Conservation (phyloP, 371 early-diverging fungal species). For the Mortierella sp. region DNA sequence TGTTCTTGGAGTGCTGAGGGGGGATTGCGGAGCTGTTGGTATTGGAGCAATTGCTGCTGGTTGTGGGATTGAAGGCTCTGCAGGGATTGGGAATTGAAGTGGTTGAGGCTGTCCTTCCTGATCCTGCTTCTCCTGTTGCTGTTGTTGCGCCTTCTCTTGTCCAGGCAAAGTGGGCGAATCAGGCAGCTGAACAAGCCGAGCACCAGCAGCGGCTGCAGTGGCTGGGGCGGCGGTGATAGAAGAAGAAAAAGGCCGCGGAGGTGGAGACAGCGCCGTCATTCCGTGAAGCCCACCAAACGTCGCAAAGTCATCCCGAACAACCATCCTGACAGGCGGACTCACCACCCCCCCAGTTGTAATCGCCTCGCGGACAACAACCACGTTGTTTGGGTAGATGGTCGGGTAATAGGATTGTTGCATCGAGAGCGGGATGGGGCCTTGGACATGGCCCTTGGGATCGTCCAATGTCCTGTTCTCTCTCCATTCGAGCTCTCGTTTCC, state of each 20-base stretch:
- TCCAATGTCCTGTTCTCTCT: conserved; percentile 14
- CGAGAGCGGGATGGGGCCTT: conserved; percentile 25
- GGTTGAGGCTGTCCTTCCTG: neutral
- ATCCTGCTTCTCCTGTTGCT: neutral
- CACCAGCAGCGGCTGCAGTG: no score
- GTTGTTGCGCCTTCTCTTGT: neutral
- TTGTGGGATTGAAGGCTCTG: neutral
- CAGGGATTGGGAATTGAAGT: neutral
- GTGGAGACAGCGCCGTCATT: conserved; percentile 21
- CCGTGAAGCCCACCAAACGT: neutral
- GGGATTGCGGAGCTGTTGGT: neutral
- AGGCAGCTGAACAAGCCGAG: neutral
- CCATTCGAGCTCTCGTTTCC: conserved; percentile 19
- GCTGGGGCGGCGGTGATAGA: neutral
- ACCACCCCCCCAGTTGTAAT: neutral
- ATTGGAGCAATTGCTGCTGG: neutral
- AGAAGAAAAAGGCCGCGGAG: conserved; percentile 14
- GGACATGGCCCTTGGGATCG: conserved; percentile 22
- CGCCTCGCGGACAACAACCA: neutral
- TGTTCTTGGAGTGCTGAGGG: neutral
- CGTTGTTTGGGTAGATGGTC: neutral
- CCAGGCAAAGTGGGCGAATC: neutral
- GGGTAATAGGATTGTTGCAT: conserved; percentile 10
- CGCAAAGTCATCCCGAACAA: neutral
- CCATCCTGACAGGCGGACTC: neutral